Percentiles rank a stretch among this genome's conserved stretches.
These are phyloP conservation scores for Chalciporus sphaerocephalus DNA, from an alignment of 768 basidiomycete species.

Conservation along the genomic window DNA sequence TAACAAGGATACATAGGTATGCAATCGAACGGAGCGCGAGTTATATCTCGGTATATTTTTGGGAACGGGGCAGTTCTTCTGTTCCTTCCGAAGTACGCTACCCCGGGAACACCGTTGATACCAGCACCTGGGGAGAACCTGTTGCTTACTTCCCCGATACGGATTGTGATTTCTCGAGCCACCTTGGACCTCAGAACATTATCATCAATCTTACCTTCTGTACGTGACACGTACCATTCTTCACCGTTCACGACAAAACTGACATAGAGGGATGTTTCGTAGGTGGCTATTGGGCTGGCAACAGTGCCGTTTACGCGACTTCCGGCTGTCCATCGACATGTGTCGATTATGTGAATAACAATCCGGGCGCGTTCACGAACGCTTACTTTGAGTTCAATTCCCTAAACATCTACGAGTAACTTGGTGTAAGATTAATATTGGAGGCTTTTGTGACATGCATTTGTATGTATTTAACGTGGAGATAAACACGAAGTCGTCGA, in stretches of 20 bases:
- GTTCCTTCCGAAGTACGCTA: conserved; percentile 32
- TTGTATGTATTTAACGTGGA: too few species aligned
- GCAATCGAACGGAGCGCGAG: conserved; percentile 34
- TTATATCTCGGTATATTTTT: conserved; percentile 40
- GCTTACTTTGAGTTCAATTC: conserved; percentile 24
- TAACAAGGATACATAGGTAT: conserved; percentile 30
- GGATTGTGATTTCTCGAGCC: conserved; percentile 38
- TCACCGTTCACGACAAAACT: not conserved
- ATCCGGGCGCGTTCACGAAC: conserved; percentile 18
- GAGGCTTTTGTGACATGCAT: too few species aligned
- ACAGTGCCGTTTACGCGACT: conserved; percentile 4
- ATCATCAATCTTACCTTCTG: conserved; percentile 35
- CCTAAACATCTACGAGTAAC: conserved; percentile 19
- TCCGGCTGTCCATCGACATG: conserved; percentile 28
- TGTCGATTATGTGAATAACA: conserved; percentile 41
- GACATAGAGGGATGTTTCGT: not conserved
- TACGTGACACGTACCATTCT: conserved; percentile 7
- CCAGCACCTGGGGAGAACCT: conserved; percentile 26
- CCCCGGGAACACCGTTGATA: conserved; percentile 13
- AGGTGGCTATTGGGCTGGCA: conserved; percentile 32
- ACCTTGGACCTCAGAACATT: conserved; percentile 32
- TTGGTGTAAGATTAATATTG: too few species aligned
- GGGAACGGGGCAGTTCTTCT: conserved; percentile 31
- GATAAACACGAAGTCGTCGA: too few species aligned
- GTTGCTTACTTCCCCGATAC: conserved; percentile 36